These are phyloP conservation scores for Dorcoceras hygrometricum DNA, from an alignment of 257 asterid genomes.

Conservation along the genomic window DNA sequence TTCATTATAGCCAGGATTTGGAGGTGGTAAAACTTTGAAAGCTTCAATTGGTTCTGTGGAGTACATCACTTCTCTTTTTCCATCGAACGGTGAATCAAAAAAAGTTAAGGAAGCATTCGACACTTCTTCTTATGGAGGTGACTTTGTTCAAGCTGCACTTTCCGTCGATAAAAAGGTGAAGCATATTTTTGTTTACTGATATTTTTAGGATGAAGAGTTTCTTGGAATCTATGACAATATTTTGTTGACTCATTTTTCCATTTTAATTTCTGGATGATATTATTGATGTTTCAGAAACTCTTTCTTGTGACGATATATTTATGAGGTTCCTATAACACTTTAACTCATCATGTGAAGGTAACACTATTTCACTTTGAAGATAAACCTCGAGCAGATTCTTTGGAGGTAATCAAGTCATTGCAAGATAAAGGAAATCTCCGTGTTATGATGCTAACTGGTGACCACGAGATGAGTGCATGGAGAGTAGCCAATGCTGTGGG, in stretches of 20 bases:
- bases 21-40: conserved; percentile 65
- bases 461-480: conserved; percentile 87
- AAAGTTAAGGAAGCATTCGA: conserved; percentile 69
- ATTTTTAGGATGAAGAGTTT: conserved; percentile 1
- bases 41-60: conserved; percentile 98
- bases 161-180: conserved; percentile 74
- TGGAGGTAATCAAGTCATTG: conserved; percentile 65
- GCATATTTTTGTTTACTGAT: conserved; percentile 7
- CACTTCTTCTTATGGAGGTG: conserved; percentile 70
- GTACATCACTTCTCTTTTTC: conserved; percentile 76
- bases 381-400: conserved; percentile 71
- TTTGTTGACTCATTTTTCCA: conserved; percentile 2
- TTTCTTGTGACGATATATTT: neutral
- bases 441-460: conserved; percentile 96
- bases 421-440: conserved; percentile 74
- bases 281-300: neutral
- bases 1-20: conserved; percentile 76
- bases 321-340: neutral
- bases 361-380: conserved; percentile 96
- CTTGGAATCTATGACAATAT: conserved; percentile 2
- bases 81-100: conserved; percentile 65
- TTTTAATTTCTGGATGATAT: conserved; percentile 6
- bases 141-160: conserved; percentile 90
- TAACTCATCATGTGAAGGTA: conserved; percentile 44
- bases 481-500: conserved; percentile 95